phyloP scores from a whole-genome alignment of 1,284 basidiomycete genomes.

The Trametes sp. region DNA sequence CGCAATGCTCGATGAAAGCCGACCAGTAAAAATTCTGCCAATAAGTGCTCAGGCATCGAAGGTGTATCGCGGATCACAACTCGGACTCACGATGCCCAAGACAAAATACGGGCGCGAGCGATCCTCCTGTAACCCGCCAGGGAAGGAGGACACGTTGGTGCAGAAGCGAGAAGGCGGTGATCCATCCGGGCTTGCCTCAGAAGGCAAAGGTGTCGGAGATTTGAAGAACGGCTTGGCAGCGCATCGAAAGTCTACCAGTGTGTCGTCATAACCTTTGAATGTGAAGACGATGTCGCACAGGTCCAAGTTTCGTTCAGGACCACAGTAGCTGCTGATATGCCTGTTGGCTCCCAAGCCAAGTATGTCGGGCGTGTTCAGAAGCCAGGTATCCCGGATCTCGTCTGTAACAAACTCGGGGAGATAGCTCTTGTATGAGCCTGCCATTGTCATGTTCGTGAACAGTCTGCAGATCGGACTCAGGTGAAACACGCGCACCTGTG shows the following conservation, averaged over 20 bases:
- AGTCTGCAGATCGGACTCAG: background rate
- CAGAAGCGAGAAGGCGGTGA: background rate
- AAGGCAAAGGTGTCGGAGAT: background rate
- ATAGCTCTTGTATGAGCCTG: background rate
- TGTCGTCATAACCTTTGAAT: background rate
- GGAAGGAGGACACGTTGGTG: background rate
- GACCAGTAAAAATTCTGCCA: slow-evolving; percentile 1
- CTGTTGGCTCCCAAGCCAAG: background rate
- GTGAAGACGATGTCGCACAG: background rate
- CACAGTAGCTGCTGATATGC: background rate
- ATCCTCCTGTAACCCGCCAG: background rate
- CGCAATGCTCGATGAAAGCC: background rate
- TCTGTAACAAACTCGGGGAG: background rate
- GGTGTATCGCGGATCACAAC: background rate
- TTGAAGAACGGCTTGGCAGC: slow-evolving; percentile 1
- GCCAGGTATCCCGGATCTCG: background rate
- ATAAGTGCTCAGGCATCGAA: too few species aligned
- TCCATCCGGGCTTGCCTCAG: background rate
- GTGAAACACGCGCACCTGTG: background rate
- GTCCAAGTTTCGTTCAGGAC: background rate
- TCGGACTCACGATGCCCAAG: background rate
- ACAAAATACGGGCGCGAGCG: background rate
- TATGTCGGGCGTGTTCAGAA: background rate
- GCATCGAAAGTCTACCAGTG: background rate
- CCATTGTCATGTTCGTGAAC: background rate